Percentiles rank a stretch among this genome's conserved stretches.
Conservation (phyloP, 345 rosid species). For the Eutrema yunnanense region DNA sequence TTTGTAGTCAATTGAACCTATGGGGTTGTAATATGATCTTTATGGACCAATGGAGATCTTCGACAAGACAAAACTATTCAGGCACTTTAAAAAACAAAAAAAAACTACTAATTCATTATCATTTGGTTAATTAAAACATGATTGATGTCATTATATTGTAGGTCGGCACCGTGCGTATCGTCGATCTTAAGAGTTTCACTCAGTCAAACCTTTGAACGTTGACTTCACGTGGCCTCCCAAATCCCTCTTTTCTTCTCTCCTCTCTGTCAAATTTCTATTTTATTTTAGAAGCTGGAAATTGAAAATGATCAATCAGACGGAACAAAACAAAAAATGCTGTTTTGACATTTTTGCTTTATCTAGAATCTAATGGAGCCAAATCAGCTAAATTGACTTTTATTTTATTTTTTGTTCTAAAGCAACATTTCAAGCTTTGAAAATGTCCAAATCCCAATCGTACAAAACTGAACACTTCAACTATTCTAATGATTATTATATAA, state of each 20-base stretch:
- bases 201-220: slow-evolving; percentile 16
- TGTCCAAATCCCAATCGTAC: neutral
- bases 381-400: slow-evolving; percentile 1
- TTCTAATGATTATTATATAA: neutral
- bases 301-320: neutral
- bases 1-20: too few relatives aligned
- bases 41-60: neutral
- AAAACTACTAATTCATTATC: too few relatives aligned
- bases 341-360: neutral
- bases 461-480: slow-evolving; percentile 21
- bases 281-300: neutral
- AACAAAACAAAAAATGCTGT: neutral
- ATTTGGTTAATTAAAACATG: neutral
- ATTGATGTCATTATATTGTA: neutral
- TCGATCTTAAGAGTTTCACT: neutral
- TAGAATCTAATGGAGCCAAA: neutral
- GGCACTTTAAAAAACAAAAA: too few relatives aligned
- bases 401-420: neutral
- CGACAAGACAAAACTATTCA: neutral
- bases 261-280: neutral
- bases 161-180: neutral
- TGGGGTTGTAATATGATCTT: too few relatives aligned
- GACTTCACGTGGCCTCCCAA: neutral
- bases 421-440: slow-evolving; percentile 4
- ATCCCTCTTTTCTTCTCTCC: neutral